Percentiles rank a stretch among this genome's conserved stretches.
Conservation (phyloP, 768 basidiomycete genomes). For the Myochromella boudieri region DNA sequence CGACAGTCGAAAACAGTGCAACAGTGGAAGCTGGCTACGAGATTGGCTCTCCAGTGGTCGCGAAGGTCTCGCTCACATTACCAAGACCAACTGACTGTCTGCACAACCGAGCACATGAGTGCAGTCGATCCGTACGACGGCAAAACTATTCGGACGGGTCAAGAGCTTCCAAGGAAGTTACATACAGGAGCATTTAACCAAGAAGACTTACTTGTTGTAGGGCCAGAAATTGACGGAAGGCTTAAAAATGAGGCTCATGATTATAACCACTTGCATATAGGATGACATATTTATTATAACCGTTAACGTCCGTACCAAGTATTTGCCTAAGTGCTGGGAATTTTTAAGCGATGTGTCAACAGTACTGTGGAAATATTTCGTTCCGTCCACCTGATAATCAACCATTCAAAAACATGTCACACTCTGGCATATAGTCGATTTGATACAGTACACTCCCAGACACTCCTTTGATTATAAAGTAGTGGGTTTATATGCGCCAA, state of each 20-base stretch:
- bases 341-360: too few relatives aligned
- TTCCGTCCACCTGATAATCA: too few relatives aligned
- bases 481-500: too few relatives aligned
- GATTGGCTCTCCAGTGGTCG: conserved; percentile 39
- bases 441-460: too few relatives aligned
- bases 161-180: conserved; percentile 16
- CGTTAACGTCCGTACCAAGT: too few relatives aligned
- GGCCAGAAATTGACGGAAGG: conserved; percentile 67
- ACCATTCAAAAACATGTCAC: too few relatives aligned
- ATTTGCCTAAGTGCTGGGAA: too few relatives aligned
- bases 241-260: conserved; percentile 51
- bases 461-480: too few relatives aligned
- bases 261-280: too few relatives aligned
- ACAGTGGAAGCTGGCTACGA: conserved; percentile 50
- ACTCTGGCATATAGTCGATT: too few relatives aligned
- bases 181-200: conserved; percentile 22
- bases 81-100: conserved; percentile 56
- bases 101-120: conserved; percentile 75
- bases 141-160: conserved; percentile 37
- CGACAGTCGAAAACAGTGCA: conserved; percentile 31
- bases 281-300: too few relatives aligned
- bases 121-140: conserved; percentile 75
- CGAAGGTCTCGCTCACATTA: conserved; percentile 52
- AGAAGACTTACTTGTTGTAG: conserved; percentile 56
- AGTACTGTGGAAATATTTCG: too few relatives aligned